Evolutionary conservation across 2,329 filamentous ascomycete genomes (phyloP).

Genomic region (Phyllosticta citrichinensis): DNA sequence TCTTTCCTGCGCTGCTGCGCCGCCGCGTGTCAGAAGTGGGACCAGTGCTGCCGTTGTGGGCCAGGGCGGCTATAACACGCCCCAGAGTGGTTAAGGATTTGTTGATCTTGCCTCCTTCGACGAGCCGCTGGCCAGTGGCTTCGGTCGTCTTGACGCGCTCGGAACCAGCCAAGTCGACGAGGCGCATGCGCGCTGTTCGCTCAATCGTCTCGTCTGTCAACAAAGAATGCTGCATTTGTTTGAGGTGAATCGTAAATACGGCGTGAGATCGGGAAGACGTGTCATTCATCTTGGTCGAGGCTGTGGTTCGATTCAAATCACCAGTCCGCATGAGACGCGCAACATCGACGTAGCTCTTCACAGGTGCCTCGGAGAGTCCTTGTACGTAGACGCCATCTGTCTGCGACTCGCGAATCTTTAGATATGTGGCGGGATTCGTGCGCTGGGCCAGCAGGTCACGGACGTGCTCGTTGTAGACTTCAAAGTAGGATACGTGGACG

Average conservation of each 20-base stretch:
- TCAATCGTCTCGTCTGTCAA: conserved; percentile 97
- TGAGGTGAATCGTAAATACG: conserved; percentile 95
- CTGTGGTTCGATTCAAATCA: conserved; percentile 76
- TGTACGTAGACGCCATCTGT: conserved; percentile 95
- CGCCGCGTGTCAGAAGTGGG: conserved; percentile 45
- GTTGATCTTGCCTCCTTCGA: conserved; percentile 97
- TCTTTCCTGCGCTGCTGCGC: conserved; percentile 31
- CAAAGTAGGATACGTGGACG: conserved; percentile 95
- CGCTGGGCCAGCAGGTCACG: conserved; percentile 80
- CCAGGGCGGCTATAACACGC: conserved; percentile 86
- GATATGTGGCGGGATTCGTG: conserved; percentile 73
- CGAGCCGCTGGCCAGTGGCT: conserved; percentile 79
- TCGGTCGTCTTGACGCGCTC: conserved; percentile 94
- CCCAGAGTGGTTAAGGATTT: conserved; percentile 94
- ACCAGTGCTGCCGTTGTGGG: conserved; percentile 16
- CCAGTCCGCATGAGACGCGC: conserved; percentile 84
- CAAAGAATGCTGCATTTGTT: conserved; percentile 96
- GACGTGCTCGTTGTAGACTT: conserved; percentile 99
- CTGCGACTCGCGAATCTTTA: conserved; percentile 94
- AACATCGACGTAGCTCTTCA: conserved; percentile 78
- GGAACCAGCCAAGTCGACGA: conserved; percentile 90
- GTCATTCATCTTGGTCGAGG: conserved; percentile 98
- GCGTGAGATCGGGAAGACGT: conserved; percentile 93
- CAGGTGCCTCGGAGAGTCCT: conserved; percentile 86
- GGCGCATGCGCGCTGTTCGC: conserved; percentile 80